Conservation (phyloP, 1,284 basidiomycete genomes). For the Farysia itapuensis region DNA sequence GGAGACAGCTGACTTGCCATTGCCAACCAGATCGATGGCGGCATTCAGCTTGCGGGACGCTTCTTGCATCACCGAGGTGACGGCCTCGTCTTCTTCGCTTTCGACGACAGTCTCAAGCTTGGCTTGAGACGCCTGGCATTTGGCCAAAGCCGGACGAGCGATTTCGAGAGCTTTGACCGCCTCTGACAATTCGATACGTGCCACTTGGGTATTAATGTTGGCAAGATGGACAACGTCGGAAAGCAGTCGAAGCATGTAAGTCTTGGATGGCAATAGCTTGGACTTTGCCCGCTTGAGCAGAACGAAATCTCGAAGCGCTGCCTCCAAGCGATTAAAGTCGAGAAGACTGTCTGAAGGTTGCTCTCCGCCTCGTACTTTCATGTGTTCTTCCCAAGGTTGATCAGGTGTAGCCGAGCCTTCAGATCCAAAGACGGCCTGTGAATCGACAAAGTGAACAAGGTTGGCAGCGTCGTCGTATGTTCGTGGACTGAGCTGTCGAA, state of each 20-base stretch:
- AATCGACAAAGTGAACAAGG: constrained; percentile 98
- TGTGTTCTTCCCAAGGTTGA: constrained; percentile 31
- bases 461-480: constrained; percentile 90
- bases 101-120: constrained; percentile 78
- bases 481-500: constrained; percentile 84
- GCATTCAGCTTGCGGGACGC: constrained; percentile 63
- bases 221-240: constrained; percentile 85
- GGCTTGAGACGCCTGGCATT: constrained; percentile 76
- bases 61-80: constrained; percentile 67
- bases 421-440: constrained; percentile 62
- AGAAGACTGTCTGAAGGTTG: constrained; percentile 12
- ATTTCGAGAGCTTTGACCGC: constrained; percentile 74
- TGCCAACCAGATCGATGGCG: constrained; percentile 76
- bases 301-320: constrained; percentile 90
- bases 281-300: constrained; percentile 91
- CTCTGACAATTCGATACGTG: constrained; percentile 74
- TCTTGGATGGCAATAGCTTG: constrained; percentile 92
- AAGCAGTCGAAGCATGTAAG: constrained; percentile 85
- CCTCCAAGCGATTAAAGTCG: constrained; percentile 85
- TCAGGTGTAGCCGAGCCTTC: constrained; percentile 27
- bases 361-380: constrained; percentile 22
- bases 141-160: constrained; percentile 69
- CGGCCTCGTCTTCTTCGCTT: constrained; percentile 74
- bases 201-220: constrained; percentile 81
- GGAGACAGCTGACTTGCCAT: constrained; percentile 67